phyloP scores from a whole-genome alignment of 345 rosid genomes.

The Zanthoxylum bungeanum region DNA sequence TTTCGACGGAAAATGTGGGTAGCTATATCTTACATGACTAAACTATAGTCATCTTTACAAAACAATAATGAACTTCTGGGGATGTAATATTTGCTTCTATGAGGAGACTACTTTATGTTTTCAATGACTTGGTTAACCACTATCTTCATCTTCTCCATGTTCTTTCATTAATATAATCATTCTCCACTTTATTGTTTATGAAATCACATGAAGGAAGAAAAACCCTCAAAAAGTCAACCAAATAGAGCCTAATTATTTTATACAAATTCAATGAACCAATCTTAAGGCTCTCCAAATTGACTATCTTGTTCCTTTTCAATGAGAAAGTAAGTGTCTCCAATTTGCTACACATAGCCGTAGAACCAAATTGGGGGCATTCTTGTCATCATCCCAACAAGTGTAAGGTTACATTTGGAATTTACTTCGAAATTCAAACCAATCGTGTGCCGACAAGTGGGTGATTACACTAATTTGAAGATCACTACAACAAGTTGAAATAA shows the following conservation, averaged over 20 bases:
- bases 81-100: background rate
- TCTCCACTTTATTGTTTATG: background rate
- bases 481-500: background rate
- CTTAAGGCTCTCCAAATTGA: background rate
- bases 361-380: background rate
- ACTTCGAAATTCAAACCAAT: no score
- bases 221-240: background rate
- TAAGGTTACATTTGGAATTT: constrained; percentile 6
- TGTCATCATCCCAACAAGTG: background rate
- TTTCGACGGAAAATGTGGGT: background rate
- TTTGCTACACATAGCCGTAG: background rate
- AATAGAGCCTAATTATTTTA: background rate
- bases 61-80: background rate
- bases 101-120: background rate
- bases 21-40: background rate
- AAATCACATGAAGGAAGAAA: background rate
- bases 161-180: background rate
- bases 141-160: background rate
- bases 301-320: background rate
- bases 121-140: constrained; percentile 8
- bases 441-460: background rate
- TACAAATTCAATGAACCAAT: background rate
- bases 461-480: constrained; percentile 1
- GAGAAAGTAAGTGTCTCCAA: background rate
- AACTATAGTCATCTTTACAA: background rate